Evolutionary conservation across 2,329 filamentous ascomycete species (phyloP), one percentile per base, ranked within the genome.

Genomic region (Fusarium ambrosium): DNA sequence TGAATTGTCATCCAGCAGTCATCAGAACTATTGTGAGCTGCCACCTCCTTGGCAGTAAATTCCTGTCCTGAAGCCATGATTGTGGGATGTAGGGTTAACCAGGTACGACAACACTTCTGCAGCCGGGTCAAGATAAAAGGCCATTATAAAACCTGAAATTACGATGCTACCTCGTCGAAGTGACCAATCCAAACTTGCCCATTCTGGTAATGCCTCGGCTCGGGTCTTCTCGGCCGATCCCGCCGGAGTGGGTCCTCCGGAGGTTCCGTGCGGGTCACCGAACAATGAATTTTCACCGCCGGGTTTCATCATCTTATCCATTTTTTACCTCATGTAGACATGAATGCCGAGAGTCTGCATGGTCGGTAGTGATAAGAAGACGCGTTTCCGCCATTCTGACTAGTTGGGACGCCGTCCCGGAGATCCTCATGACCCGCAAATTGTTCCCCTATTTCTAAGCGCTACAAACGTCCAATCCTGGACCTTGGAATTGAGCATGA

Each of bases 1-100:
- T 90, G 87, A 34, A 92, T 85, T 24, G 86, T 81, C 76, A 91
- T 84, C 89, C 89, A 91, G 18, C 86, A 78, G 77, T 90, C 87
- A 13, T 82, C 79, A 14, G 81, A 80, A 7, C 75, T 84, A 56
- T 85, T 88, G 78, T 91, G 90, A 34, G 80, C 80, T 10, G 86
- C 86, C 32, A 91, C 83, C 55, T 88, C 83, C 66, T 83, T 84
- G 34, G 80, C 72, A 56, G 78, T 79, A 64, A 77, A 81, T 24
- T 74, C 72, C 13, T 16, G n/a, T 39, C 13, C 55, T 24, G 69
- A 75, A 45, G 62, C 63, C 73, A 75, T 75, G 56, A 59, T 66
- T 48, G 55, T 7, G 6, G 22, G 22, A 48, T 48, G 43, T 27
- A 27, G 43, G 43, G 22, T 24, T 48, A 45, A 24, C 41, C 41